Conservation (phyloP, 2,329 filamentous ascomycete genomes). For the Paraphoma chrysanthemicola region DNA sequence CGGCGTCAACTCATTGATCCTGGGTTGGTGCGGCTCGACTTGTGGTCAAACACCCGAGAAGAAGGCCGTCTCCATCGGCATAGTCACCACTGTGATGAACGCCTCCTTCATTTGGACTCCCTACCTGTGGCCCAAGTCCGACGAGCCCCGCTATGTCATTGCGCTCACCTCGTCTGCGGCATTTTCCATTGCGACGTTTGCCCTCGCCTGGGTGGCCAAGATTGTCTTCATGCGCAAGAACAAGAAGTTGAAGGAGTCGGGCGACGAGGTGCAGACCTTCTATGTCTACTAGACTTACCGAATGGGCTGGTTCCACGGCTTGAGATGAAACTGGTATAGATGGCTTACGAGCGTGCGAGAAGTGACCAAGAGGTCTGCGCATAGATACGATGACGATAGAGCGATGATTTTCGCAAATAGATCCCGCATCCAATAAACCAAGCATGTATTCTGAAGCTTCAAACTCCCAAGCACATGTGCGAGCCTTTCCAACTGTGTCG, state of each 20-base stretch:
- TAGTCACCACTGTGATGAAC: conserved; percentile 55
- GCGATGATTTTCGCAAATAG: no score
- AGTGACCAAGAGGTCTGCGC: background rate
- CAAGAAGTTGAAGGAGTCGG: conserved; percentile 37
- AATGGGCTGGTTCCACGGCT: background rate
- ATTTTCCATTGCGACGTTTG: conserved; percentile 40
- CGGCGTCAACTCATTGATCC: conserved; percentile 51
- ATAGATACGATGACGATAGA: no score
- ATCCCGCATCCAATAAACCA: no score
- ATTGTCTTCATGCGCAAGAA: conserved; percentile 39
- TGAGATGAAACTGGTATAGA: background rate
- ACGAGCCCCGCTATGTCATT: conserved; percentile 39
- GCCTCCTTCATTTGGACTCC: conserved; percentile 51
- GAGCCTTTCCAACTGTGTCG: no score
- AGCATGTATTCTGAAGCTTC: no score
- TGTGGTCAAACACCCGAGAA: conserved; percentile 56
- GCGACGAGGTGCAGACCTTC: conserved; percentile 34
- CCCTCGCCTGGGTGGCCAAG: conserved; percentile 40
- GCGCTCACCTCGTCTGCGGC: conserved; percentile 40
- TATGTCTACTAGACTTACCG: conserved; percentile 35
- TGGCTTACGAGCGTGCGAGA: background rate
- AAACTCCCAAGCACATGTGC: no score
- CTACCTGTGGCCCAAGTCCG: conserved; percentile 43
- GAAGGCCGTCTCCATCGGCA: conserved; percentile 53
- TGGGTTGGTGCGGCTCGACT: conserved; percentile 55